Evolutionary conservation across 176 grass and related monocot species (phyloP), one percentile per base, ranked within the genome.

Genomic region (Phragmites australis): DNA sequence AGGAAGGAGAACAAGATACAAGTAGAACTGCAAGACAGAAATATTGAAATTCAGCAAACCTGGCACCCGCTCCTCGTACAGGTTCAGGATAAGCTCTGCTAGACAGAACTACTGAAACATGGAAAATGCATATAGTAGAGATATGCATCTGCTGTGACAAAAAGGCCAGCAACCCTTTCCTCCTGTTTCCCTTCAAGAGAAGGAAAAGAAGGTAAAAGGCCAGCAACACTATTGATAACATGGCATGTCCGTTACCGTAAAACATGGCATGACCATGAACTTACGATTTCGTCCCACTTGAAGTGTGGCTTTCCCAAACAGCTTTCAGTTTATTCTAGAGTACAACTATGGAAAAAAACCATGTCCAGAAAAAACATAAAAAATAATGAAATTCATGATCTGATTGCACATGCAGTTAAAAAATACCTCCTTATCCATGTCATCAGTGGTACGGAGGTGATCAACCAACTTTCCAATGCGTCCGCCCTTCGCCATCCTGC

Each of bases 391-490:
- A 41, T 8, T 10, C 31, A 47, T 60, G 16, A 67, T 55, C 18
- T 53, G 51, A 74, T 62, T 13, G 44, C 49, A 41, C 7, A 51
- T 58, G 68, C 48, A 25, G 5, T 72, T 39, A 18, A 72, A 70
- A 26, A 79, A 47, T 91, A 94, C 92, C 92, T 94, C 83, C 44
- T 83, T 75, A 75, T 91, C 86, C 78, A 78, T 78, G 79, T 87
- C 86, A 79, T 91, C 89, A 58, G 82, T 61, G 79, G 59, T 79
- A 63, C 77, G 86, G 18, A 94, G 71, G 54, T 89, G 85, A 48
- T 94, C 92, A 43, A 84, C 86, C 72, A 94, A 94, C 58, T 89
- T 94, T 47, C 80, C 53, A 72, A 94, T 65, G 4, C 89, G 92
- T 12, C 81, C 86, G 0, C 86, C 84, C 83, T 78, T 94, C 42